Conservation (phyloP, 331 rosid species). For the Telfairia occidentalis region DNA sequence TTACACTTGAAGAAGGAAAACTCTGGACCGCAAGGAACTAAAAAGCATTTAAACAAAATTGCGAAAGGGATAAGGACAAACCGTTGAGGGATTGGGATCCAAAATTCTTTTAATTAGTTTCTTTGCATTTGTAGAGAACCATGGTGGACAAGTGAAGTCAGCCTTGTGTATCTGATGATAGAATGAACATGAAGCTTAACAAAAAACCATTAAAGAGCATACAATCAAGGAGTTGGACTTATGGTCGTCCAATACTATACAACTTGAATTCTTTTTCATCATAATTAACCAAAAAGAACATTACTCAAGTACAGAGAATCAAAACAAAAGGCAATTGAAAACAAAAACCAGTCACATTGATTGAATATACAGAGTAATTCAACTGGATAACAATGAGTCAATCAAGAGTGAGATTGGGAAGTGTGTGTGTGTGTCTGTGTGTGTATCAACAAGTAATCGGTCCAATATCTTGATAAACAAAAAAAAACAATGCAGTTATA, state of each 20-base stretch:
- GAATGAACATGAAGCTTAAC: conserved; percentile 3
- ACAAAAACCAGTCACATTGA: neutral
- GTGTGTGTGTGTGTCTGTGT: too few relatives aligned
- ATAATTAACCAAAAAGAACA: neutral
- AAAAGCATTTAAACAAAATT: neutral
- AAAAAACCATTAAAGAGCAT: neutral
- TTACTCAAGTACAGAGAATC: neutral
- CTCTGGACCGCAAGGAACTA: neutral
- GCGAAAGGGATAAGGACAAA: conserved; percentile 26
- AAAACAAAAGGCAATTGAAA: neutral
- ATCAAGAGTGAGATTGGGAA: neutral
- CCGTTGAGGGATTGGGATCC: conserved; percentile 78
- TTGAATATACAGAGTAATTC: neutral
- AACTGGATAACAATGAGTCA: neutral
- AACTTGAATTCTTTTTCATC: neutral
- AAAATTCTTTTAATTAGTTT: conserved; percentile 75
- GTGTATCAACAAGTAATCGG: neutral
- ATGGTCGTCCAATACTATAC: neutral
- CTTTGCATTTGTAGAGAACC: conserved; percentile 92
- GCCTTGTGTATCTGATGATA: conserved; percentile 84
- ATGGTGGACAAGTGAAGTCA: conserved; percentile 69
- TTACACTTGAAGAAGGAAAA: neutral
- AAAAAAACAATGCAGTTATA: neutral
- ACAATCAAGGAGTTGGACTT: neutral
- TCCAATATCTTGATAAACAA: neutral